Conservation (phyloP, 2,329 filamentous ascomycete genomes). For the Claviceps humidiphila region DNA sequence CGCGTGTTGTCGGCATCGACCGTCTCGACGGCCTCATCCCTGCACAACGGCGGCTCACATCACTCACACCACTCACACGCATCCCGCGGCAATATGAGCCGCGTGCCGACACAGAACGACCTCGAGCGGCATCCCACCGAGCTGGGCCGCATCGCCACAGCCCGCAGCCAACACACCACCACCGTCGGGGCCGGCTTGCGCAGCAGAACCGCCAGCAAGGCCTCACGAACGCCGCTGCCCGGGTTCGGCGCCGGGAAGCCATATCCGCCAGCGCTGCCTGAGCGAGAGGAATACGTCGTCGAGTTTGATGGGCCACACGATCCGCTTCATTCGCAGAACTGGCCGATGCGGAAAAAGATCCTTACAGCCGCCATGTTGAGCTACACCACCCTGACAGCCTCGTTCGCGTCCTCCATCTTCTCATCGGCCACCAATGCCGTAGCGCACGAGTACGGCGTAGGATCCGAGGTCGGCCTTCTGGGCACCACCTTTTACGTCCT, state of each 20-base stretch:
- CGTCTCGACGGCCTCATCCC: constrained; percentile 34
- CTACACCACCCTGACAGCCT: constrained; percentile 57
- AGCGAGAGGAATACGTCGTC: constrained; percentile 65
- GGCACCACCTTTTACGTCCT: constrained; percentile 59
- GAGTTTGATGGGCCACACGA: constrained; percentile 78
- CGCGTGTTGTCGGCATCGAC: constrained; percentile 43
- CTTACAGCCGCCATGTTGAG: constrained; percentile 54
- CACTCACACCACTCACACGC: not conserved
- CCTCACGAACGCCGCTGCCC: constrained; percentile 48
- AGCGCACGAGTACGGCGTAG: constrained; percentile 45
- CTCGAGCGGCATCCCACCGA: constrained; percentile 57
- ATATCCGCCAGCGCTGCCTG: constrained; percentile 56
- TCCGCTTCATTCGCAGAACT: constrained; percentile 78
- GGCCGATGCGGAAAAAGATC: constrained; percentile 67
- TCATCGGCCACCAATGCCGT: constrained; percentile 50
- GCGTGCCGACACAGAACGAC: constrained; percentile 51
- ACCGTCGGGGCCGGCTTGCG: constrained; percentile 48
- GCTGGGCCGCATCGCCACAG: constrained; percentile 58
- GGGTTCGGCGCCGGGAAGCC: constrained; percentile 61
- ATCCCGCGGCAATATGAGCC: constrained; percentile 38
- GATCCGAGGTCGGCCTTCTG: constrained; percentile 46
- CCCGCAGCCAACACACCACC: constrained; percentile 53
- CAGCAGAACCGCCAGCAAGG: constrained; percentile 27
- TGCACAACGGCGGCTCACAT: constrained; percentile 18
- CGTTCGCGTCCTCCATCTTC: constrained; percentile 66